Percentiles rank a stretch among this genome's conserved stretches.
phyloP scores from a whole-genome alignment of 2,329 filamentous ascomycete genomes.

The Aspergillus pseudotamarii region DNA sequence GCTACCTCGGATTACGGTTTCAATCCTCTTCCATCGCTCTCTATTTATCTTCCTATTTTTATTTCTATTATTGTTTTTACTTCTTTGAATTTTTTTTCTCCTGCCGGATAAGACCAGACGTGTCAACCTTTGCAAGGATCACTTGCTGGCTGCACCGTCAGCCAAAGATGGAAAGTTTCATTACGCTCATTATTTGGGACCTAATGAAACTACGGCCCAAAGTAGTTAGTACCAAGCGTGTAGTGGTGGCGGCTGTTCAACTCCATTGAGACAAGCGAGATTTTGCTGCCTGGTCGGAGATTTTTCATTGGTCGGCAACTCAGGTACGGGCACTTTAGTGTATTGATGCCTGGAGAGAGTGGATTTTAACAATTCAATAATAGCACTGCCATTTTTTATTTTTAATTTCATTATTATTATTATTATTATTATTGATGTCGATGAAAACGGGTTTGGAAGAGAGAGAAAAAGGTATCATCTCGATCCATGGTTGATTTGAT shows the following conservation, averaged over 20 bases:
- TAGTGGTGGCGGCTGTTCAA: constrained; percentile 22
- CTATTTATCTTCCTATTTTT: neutral
- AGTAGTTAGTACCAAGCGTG: constrained; percentile 12
- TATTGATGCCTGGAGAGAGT: constrained; percentile 20
- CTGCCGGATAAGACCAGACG: constrained; percentile 10
- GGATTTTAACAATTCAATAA: constrained; percentile 17
- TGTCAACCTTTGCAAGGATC: constrained; percentile 24
- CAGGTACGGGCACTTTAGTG: constrained; percentile 23
- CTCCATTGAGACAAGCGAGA: constrained; percentile 27
- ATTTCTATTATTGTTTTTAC: constrained; percentile 8
- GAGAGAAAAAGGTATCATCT: neutral
- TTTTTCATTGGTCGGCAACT: constrained; percentile 22
- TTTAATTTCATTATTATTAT: neutral
- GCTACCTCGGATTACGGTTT: neutral
- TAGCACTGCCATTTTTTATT: constrained; percentile 9
- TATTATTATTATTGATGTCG: neutral
- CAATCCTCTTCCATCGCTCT: neutral
- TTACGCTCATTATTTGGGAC: constrained; percentile 4
- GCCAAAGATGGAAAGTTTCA: constrained; percentile 1
- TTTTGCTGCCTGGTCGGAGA: constrained; percentile 19
- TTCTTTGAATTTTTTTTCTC: neutral
- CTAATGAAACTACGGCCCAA: constrained; percentile 21
- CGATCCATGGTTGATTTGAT: constrained; percentile 2
- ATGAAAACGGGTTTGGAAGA: neutral
- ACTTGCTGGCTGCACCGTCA: constrained; percentile 7